Conservation (phyloP, 495 filamentous ascomycete species). For the Lasiosphaeria ovina region DNA sequence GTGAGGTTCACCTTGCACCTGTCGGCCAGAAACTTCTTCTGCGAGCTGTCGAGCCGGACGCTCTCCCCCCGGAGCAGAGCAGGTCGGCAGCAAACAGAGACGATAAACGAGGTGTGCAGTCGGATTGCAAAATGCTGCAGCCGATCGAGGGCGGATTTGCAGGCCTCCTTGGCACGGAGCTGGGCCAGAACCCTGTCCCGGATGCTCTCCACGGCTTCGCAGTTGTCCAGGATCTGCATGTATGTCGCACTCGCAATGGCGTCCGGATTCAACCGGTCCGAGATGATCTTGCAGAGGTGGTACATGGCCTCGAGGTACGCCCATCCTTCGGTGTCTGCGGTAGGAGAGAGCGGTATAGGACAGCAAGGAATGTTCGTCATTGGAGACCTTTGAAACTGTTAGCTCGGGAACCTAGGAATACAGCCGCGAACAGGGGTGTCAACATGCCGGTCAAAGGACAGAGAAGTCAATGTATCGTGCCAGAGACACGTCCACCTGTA, state of each 20-base stretch:
- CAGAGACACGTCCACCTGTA: constrained; percentile 55
- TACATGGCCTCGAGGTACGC: constrained; percentile 57
- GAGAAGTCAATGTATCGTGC: constrained; percentile 55
- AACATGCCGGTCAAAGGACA: constrained; percentile 55
- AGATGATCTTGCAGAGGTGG: constrained; percentile 51
- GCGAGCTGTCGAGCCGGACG: constrained; percentile 33
- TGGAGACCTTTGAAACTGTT: constrained; percentile 33
- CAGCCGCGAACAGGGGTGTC: too few relatives aligned
- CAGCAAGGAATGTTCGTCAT: constrained; percentile 52
- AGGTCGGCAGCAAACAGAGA: constrained; percentile 55
- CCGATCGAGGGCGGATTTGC: constrained; percentile 53
- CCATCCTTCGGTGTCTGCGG: constrained; percentile 43
- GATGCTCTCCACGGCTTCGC: constrained; percentile 47
- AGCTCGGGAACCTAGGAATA: neutral
- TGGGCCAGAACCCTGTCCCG: constrained; percentile 42
- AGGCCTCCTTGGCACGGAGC: constrained; percentile 49
- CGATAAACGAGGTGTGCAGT: constrained; percentile 53
- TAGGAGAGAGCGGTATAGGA: constrained; percentile 44
- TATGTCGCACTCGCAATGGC: constrained; percentile 44
- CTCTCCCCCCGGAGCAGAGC: constrained; percentile 45
- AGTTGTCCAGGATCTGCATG: constrained; percentile 47
- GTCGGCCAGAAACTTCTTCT: constrained; percentile 49
- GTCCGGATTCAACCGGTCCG: constrained; percentile 51
- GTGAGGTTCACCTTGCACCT: constrained; percentile 61
- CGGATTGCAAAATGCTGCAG: constrained; percentile 55